Conservation (phyloP, 805 yeast species). For the Candida krabiensis region DNA sequence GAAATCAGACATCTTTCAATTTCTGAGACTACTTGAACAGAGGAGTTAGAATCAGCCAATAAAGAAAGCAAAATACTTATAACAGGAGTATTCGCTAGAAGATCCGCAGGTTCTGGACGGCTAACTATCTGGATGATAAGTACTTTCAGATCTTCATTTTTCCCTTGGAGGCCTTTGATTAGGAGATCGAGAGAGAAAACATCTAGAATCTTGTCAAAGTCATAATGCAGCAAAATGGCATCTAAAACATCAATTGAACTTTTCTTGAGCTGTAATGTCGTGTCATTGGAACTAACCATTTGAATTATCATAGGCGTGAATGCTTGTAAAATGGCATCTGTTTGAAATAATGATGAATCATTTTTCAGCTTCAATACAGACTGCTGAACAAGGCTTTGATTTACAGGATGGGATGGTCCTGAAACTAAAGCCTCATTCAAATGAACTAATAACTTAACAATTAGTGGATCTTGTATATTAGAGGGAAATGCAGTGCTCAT, state of each 20-base stretch:
- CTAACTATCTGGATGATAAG: constrained; percentile 26
- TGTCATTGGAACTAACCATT: constrained; percentile 25
- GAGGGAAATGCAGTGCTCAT: constrained; percentile 8
- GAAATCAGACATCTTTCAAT: constrained; percentile 23
- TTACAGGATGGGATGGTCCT: constrained; percentile 8
- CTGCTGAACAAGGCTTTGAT: constrained; percentile 18
- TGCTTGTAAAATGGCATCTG: constrained; percentile 11
- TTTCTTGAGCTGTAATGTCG: constrained; percentile 21
- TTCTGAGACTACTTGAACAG: constrained; percentile 22
- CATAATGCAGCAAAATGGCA: constrained; percentile 25
- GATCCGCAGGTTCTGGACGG: constrained; percentile 32
- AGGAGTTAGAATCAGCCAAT: constrained; percentile 19
- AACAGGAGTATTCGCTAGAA: constrained; percentile 34
- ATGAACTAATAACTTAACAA: constrained; percentile 19
- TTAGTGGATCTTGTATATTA: constrained; percentile 17
- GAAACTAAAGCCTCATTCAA: constrained; percentile 10
- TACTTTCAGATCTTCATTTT: constrained; percentile 25
- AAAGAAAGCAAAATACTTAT: constrained; percentile 24
- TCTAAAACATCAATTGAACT: constrained; percentile 23
- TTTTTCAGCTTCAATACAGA: constrained; percentile 16
- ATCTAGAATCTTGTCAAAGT: constrained; percentile 29
- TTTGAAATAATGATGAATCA: constrained; percentile 16
- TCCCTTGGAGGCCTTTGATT: constrained; percentile 29
- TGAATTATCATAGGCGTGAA: constrained; percentile 22
- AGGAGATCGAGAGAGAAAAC: constrained; percentile 27